Conservation (phyloP, 2,329 filamentous ascomycete species). For the Diaporthe destruens region DNA sequence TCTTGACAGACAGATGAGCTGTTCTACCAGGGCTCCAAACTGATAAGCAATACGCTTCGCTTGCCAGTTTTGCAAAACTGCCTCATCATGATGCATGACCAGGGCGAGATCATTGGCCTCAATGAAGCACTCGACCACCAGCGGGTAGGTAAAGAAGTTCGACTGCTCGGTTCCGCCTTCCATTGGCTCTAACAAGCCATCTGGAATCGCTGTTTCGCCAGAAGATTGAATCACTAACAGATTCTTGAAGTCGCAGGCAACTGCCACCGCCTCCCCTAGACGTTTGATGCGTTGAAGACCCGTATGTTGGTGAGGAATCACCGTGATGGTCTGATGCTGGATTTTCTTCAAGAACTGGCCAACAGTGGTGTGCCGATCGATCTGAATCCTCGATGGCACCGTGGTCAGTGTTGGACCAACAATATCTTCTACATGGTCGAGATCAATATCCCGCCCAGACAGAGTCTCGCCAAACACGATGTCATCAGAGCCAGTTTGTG, state of each 20-base stretch:
- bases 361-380: constrained; percentile 50
- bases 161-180: constrained; percentile 1
- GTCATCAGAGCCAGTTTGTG: constrained; percentile 14
- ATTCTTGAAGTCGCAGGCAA: constrained; percentile 15
- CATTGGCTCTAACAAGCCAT: constrained; percentile 7
- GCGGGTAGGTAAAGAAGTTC: constrained; percentile 21
- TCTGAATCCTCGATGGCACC: constrained; percentile 62
- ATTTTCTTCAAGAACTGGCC: constrained; percentile 38
- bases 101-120: not conserved
- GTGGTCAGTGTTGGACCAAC: constrained; percentile 64
- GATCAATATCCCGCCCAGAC: constrained; percentile 24
- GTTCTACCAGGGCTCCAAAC: not conserved
- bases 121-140: not conserved
- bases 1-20: not conserved
- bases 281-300: constrained; percentile 70
- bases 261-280: constrained; percentile 47
- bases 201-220: not conserved
- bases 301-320: constrained; percentile 73
- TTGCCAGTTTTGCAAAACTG: not conserved
- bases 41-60: constrained; percentile 10
- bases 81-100: constrained; percentile 1
- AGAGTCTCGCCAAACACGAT: constrained; percentile 32
- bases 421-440: constrained; percentile 31
- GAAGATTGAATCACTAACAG: constrained; percentile 18
- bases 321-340: not conserved